Conservation (phyloP, 176 grass and related monocot species). For the Phyllostachys edulis region DNA sequence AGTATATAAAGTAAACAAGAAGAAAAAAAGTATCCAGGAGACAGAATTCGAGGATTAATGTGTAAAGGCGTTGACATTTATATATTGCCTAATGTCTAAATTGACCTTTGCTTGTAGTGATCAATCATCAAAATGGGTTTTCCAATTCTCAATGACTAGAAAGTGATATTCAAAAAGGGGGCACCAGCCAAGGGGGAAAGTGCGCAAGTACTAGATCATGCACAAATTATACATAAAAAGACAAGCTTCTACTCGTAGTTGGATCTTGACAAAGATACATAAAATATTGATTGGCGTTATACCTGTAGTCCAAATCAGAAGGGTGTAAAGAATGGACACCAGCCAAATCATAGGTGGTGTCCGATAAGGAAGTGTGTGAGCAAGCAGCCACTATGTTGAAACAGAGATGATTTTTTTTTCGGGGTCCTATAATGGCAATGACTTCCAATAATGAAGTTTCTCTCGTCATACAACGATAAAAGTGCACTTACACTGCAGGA, state of each 20-base stretch:
- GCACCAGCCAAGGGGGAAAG: not conserved
- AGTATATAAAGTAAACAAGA: not conserved
- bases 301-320: conserved; percentile 13
- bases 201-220: conserved; percentile 7
- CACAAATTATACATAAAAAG: conserved; percentile 9
- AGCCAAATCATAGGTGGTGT: not conserved
- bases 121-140: not conserved
- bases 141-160: not conserved
- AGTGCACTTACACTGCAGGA: conserved; percentile 4
- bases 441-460: not conserved
- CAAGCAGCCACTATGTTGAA: conserved; percentile 31
- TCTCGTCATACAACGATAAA: not conserved
- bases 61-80: not conserved
- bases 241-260: not conserved
- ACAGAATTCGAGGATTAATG: not conserved
- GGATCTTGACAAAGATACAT: not conserved
- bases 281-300: conserved; percentile 16
- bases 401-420: not conserved
- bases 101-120: not conserved
- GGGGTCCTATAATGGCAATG: not conserved
- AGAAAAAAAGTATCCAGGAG: not conserved
- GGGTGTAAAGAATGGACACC: not conserved
- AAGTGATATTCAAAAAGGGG: not conserved
- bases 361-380: not conserved
- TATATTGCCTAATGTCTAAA: not conserved